Percentiles rank a stretch among this genome's conserved stretches.
These are phyloP conservation scores for Diaporthe longicolla DNA, from an alignment of 2,329 filamentous ascomycete genomes.

Conservation along the genomic window DNA sequence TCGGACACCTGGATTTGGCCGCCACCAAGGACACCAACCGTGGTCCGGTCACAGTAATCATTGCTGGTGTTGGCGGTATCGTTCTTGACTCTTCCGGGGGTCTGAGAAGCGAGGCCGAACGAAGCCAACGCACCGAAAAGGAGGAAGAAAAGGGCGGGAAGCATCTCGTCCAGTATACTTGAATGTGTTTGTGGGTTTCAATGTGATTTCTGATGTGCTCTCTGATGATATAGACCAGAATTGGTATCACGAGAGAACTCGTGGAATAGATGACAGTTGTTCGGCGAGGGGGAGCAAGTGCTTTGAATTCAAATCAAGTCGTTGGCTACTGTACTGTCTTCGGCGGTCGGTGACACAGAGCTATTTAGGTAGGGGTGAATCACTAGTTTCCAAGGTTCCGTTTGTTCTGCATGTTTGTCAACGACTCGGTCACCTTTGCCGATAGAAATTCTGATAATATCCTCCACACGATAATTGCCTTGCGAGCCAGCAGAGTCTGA, in stretches of 20 bases:
- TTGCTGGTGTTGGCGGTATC: background rate
- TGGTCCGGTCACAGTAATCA: background rate
- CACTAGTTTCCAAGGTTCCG: background rate
- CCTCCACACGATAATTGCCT: background rate
- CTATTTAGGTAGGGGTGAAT: background rate
- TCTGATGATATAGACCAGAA: background rate
- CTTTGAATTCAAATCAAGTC: too few species aligned
- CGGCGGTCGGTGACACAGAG: background rate
- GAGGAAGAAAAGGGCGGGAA: background rate
- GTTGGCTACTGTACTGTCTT: background rate
- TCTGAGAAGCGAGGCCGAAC: conserved; percentile 1
- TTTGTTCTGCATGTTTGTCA: background rate
- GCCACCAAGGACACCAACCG: background rate
- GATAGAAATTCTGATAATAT: background rate
- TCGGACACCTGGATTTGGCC: conserved; percentile 7
- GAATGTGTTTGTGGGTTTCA: background rate
- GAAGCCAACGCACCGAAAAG: background rate
- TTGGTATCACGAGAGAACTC: background rate
- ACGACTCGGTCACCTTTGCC: too few species aligned
- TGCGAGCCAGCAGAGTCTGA: background rate
- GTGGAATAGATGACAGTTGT: background rate
- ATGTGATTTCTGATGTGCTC: background rate
- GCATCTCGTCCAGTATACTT: background rate
- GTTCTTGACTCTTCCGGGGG: background rate
- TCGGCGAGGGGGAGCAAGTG: too few species aligned